These are phyloP conservation scores for Cyclocybe aegerita DNA, from an alignment of 768 basidiomycete genomes.

Conservation along the genomic window DNA sequence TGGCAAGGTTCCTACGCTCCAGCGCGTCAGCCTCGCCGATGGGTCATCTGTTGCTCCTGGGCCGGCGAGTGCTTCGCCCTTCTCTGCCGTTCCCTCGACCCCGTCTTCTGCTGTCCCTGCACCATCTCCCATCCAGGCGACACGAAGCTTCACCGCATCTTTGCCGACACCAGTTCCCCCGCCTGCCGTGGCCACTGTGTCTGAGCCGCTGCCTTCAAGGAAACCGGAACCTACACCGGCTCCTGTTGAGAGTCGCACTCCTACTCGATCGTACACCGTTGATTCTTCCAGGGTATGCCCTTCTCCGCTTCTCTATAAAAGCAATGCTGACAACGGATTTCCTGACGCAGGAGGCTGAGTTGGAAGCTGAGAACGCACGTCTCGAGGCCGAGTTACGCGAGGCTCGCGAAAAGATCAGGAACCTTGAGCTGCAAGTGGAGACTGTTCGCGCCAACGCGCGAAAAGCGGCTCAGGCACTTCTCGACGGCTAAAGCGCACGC, in stretches of 20 bases:
- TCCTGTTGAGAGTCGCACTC: constrained; percentile 14
- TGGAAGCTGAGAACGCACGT: constrained; percentile 59
- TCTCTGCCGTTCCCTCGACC: constrained; percentile 19
- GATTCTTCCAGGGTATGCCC: constrained; percentile 17
- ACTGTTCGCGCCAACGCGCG: constrained; percentile 70
- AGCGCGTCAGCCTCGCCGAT: constrained; percentile 78
- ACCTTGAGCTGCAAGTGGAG: constrained; percentile 82
- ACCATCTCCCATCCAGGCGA: constrained; percentile 30
- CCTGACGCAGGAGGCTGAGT: constrained; percentile 9
- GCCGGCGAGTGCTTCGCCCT: constrained; percentile 23
- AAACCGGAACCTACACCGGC: constrained; percentile 14
- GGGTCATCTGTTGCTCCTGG: constrained; percentile 43
- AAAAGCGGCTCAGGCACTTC: constrained; percentile 68
- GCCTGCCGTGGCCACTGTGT: constrained; percentile 7
- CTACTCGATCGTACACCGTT: constrained; percentile 18
- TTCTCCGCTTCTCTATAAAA: not conserved
- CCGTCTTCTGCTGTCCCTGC: constrained; percentile 35
- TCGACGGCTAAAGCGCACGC: constrained; percentile 24
- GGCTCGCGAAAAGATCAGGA: constrained; percentile 78
- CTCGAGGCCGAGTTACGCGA: constrained; percentile 72
- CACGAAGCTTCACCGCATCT: constrained; percentile 29
- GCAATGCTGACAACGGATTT: not conserved
- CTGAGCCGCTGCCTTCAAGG: constrained; percentile 10
- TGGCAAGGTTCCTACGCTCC: constrained; percentile 77
- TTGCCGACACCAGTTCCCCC: constrained; percentile 14